A percentile compares a stretch with the other conserved stretches of the same genome.
Evolutionary conservation across 2,329 filamentous ascomycete genomes (phyloP).

Genomic region (Pestalotiopsis sp.): DNA sequence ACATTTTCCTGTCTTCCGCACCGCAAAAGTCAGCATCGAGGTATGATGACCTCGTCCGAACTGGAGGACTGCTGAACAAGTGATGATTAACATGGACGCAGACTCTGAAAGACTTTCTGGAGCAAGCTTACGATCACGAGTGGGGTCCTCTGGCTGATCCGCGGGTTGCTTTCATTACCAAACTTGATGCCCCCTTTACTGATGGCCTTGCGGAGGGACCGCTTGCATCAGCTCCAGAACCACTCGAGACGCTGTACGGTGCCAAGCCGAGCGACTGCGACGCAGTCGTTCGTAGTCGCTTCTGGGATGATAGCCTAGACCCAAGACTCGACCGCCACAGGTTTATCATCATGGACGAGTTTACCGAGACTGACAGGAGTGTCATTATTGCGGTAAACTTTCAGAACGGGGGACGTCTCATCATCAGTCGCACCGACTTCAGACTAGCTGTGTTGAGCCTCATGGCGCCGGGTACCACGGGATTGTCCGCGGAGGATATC

Average conservation of each 20-base stretch:
- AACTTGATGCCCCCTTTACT: background rate
- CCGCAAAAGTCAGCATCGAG: background rate
- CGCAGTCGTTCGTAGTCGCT: background rate
- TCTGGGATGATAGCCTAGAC: background rate
- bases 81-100: background rate
- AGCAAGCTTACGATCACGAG: constrained; percentile 2
- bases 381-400: background rate
- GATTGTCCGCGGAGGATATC: background rate
- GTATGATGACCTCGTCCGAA: background rate
- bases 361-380: background rate
- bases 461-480: background rate
- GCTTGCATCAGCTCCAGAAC: background rate
- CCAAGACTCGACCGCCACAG: constrained; percentile 6
- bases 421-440: background rate
- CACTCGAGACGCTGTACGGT: background rate
- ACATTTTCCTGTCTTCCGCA: background rate
- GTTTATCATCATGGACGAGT: constrained; percentile 6
- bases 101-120: constrained; percentile 3
- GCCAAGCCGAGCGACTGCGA: constrained; percentile 5
- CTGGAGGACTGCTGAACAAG: background rate
- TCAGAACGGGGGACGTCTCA: background rate
- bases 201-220: background rate
- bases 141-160: background rate
- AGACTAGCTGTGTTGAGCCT: background rate
- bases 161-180: constrained; percentile 5